A percentile compares a stretch with the other conserved stretches of the same genome.
Conservation (phyloP, 2,329 filamentous ascomycete species). For the Domatiomyces globalis region DNA sequence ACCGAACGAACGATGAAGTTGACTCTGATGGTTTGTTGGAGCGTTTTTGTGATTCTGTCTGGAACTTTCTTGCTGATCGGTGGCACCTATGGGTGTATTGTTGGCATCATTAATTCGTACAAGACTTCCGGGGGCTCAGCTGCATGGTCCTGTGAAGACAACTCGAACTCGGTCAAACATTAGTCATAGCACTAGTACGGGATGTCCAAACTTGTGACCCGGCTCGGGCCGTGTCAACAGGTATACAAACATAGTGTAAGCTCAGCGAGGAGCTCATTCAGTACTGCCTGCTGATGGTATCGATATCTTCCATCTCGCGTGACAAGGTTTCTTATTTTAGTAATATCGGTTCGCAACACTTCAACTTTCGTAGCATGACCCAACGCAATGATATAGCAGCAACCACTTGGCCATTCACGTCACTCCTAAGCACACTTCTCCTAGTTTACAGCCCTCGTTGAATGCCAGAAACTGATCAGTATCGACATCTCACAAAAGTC, state of each 20-base stretch:
- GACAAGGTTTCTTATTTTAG: neutral
- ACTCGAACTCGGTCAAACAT: constrained; percentile 7
- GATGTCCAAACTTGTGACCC: neutral
- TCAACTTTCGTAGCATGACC: neutral
- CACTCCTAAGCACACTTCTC: too few relatives aligned
- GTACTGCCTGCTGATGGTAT: neutral
- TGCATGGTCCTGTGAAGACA: constrained; percentile 8
- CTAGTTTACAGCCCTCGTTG: too few relatives aligned
- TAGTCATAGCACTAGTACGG: neutral
- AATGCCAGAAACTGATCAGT: too few relatives aligned
- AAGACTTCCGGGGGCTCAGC: constrained; percentile 2
- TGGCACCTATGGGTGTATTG: constrained; percentile 29
- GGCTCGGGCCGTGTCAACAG: neutral
- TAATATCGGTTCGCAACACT: neutral
- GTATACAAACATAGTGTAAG: neutral
- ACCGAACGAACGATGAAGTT: constrained; percentile 25
- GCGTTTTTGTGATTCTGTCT: constrained; percentile 30
- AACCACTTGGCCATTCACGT: too few relatives aligned
- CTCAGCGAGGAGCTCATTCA: neutral
- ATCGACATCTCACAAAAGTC: too few relatives aligned
- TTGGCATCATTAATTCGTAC: constrained; percentile 18
- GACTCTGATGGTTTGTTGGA: constrained; percentile 26
- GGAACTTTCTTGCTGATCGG: constrained; percentile 34
- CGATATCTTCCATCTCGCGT: neutral
- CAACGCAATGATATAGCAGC: neutral